Evolutionary conservation across 805 yeast genomes (phyloP).

Genomic region (Sugiyamaella smithiae): DNA sequence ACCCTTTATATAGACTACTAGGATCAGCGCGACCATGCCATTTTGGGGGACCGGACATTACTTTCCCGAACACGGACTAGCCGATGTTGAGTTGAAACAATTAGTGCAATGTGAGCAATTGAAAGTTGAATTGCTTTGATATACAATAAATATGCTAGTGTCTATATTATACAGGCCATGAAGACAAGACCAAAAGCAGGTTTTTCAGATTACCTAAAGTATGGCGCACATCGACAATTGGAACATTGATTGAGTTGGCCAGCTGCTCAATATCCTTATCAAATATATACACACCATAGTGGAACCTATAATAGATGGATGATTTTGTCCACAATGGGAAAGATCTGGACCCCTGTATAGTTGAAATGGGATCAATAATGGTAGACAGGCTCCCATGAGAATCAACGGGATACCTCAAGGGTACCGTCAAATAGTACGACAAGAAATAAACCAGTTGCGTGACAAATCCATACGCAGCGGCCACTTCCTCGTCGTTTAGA

Average conservation of each 20-base stretch:
- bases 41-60: not conserved
- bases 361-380: conserved; percentile 48
- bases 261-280: conserved; percentile 49
- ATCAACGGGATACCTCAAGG: conserved; percentile 49
- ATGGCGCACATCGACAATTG: conserved; percentile 35
- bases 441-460: conserved; percentile 42
- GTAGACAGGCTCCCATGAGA: conserved; percentile 49
- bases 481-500: conserved; percentile 41
- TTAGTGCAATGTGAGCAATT: not conserved
- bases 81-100: not conserved
- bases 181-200: conserved; percentile 30
- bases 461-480: conserved; percentile 49
- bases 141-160: not conserved
- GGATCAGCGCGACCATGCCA: too few species aligned
- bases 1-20: too few species aligned
- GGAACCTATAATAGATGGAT: conserved; percentile 43
- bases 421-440: conserved; percentile 42
- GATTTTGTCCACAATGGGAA: conserved; percentile 54
- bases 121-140: too few species aligned
- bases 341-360: conserved; percentile 37
- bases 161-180: not conserved
- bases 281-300: conserved; percentile 48
- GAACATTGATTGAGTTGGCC: conserved; percentile 31
- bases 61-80: not conserved
- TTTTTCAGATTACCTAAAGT: conserved; percentile 39